Evolutionary conservation across 2,329 filamentous ascomycete genomes (phyloP).

Genomic region (Sporothrix curviconia): DNA sequence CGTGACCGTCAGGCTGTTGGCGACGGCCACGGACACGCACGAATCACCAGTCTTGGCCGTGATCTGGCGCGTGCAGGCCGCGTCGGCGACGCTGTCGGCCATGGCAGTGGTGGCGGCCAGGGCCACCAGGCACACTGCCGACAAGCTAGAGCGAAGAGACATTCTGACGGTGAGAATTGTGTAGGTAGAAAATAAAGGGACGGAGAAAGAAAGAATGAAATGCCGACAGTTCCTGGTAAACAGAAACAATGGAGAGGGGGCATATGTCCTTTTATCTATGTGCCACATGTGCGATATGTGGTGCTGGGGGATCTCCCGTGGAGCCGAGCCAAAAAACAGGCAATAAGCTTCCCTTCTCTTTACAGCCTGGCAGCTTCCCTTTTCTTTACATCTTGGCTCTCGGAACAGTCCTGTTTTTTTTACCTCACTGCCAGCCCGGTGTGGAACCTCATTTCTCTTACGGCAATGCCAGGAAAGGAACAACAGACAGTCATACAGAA

Average conservation of each 20-base stretch:
- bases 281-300: too few species aligned
- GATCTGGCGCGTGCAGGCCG: constrained; percentile 20
- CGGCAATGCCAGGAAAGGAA: background rate
- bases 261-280: background rate
- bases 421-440: background rate
- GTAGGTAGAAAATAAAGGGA: background rate
- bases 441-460: constrained; percentile 1
- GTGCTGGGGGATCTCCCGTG: too few species aligned
- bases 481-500: background rate
- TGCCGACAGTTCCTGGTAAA: background rate
- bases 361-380: background rate
- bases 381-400: background rate
- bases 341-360: background rate
- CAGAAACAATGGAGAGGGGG: background rate
- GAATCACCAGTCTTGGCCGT: constrained; percentile 24
- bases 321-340: background rate
- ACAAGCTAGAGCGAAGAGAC: background rate
- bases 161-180: background rate
- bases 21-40: constrained; percentile 20
- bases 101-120: background rate
- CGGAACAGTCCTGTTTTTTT: background rate
- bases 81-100: background rate
- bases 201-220: background rate
- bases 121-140: background rate
- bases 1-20: constrained; percentile 21